phyloP scores from a whole-genome alignment of 345 rosid genomes.

The Alliaria petiolata region DNA sequence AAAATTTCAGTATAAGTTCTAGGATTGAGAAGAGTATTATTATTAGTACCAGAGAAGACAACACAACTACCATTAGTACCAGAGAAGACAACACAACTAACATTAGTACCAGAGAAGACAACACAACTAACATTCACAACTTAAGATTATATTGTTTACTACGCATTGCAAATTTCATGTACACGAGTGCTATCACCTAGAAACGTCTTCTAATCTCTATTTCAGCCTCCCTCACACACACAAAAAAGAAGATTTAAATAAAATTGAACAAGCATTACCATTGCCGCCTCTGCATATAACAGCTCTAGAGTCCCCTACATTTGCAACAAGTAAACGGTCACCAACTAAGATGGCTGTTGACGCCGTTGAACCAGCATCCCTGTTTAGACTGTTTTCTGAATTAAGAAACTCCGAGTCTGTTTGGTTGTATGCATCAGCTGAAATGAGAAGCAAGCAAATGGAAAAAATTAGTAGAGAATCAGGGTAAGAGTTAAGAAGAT shows the following conservation, averaged over 20 bases:
- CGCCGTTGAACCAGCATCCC: conserved; percentile 99
- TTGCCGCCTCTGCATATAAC: conserved; percentile 93
- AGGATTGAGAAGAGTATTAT: no score
- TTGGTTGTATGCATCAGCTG: conserved; percentile 93
- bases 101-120: neutral
- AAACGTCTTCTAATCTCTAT: neutral
- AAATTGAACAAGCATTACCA: conserved; percentile 46
- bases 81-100: no score
- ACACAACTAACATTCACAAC: neutral
- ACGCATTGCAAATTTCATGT: neutral
- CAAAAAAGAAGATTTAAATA: no score
- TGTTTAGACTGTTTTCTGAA: conserved; percentile 81
- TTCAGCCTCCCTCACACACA: neutral
- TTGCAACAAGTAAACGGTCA: conserved; percentile 88
- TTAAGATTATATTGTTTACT: neutral
- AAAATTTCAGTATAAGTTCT: no score
- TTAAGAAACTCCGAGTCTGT: conserved; percentile 92
- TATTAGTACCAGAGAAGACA: no score
- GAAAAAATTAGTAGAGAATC: conserved; percentile 7
- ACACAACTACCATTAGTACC: no score
- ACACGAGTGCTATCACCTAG: neutral
- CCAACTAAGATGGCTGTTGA: conserved; percentile 96
- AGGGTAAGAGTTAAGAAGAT: neutral
- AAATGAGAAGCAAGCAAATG: conserved; percentile 9
- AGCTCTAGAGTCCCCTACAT: conserved; percentile 99